Base-by-base conservation (phyloP, 2,329 filamentous ascomycete genomes). In the Rutstroemia sp. region DNA sequence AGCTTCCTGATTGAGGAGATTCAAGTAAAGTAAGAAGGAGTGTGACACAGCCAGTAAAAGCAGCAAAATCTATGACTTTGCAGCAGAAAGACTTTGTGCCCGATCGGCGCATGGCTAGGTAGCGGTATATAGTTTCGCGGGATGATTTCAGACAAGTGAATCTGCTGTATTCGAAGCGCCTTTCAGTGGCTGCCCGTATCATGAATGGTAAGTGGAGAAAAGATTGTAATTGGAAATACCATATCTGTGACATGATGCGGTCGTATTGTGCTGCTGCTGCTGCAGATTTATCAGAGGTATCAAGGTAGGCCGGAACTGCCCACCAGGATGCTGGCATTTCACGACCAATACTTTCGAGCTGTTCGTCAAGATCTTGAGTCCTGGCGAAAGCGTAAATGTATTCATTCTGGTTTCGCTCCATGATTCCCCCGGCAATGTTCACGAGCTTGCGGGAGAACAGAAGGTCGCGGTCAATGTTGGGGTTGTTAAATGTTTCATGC, bases 341-440 rank as follows among this genome's bases (percentile, higher is more conserved):
- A 40, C 63, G 63, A 8, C 59, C 59, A 2, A 68, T 58, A 17
- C 30, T 51, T 8, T 69, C 67, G 5, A 69, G 58, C 23, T 54
- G 50, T 34, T 68, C 67, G n/a, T 67, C 67, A n/a, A 69, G 65
- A 14, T 67, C 60, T 56, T 69, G 66, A 8, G 67, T 69, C 12
- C 54, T 60, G 8, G 65, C 60, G 47, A 67, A 69, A 8, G 63
- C 63, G 21, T 59, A 57, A 10, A 63, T 56, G 36, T 58, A 56
- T 8, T 62, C 57, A 5, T 48, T 48, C 53, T 64, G 60, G 30
- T 69, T 69, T n/a, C 67, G 58, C 19, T 68, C 62, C 3, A 67
- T 66, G 5, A 69, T 60, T 1, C 63, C 58, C 12, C 60, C 55
- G 8, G 64, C 63, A 5, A 68, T 21, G 39, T 60, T 56, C 19